Conservation (phyloP, 2,329 filamentous ascomycete genomes). For the Fusarium subglutinans region DNA sequence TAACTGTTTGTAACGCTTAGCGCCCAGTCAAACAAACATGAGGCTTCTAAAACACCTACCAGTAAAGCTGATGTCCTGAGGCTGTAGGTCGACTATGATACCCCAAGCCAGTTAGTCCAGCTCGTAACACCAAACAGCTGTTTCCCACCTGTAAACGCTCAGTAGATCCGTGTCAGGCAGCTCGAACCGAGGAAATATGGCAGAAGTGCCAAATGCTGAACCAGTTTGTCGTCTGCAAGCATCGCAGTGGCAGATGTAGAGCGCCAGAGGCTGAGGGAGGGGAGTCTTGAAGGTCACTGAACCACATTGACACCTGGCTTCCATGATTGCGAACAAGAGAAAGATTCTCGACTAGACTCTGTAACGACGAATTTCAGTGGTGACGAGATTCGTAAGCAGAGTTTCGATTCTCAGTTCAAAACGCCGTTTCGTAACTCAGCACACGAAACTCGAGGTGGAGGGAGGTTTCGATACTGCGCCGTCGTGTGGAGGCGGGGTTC, state of each 20-base stretch:
- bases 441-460: conserved; percentile 8
- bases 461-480: background rate
- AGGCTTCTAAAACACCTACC: conserved; percentile 50
- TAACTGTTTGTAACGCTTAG: conserved; percentile 55
- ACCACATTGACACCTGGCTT: conserved; percentile 72
- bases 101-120: conserved; percentile 2
- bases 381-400: background rate
- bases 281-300: conserved; percentile 71
- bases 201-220: conserved; percentile 74
- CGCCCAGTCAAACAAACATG: background rate
- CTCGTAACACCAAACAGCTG: background rate
- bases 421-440: background rate
- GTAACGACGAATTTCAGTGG: background rate
- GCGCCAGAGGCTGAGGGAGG: conserved; percentile 64
- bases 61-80: conserved; percentile 66
- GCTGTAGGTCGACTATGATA: conserved; percentile 62
- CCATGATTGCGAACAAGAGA: conserved; percentile 53
- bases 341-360: background rate
- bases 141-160: conserved; percentile 60
- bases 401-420: background rate
- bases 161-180: conserved; percentile 61
- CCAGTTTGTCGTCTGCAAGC: conserved; percentile 73
- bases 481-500: conserved; percentile 16
- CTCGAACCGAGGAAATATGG: conserved; percentile 74
- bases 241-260: conserved; percentile 77